phyloP scores from a whole-genome alignment of 805 yeast species.

The Candida verbasci region DNA sequence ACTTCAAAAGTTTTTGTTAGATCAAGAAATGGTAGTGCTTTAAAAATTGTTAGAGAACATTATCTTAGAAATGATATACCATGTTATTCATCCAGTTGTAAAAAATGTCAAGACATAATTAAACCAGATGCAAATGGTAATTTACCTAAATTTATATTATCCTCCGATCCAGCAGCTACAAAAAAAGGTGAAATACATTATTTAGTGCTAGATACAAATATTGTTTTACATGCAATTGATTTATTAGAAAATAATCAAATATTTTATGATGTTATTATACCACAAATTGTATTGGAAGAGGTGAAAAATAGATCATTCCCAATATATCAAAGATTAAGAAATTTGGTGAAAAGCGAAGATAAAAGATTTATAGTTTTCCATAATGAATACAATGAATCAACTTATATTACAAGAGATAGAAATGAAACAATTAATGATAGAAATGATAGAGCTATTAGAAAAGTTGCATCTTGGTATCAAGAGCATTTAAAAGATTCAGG shows the following conservation, averaged over 20 bases:
- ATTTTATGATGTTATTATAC: constrained; percentile 87
- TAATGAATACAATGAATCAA: constrained; percentile 78
- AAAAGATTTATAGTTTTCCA: constrained; percentile 90
- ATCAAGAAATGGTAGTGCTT: constrained; percentile 84
- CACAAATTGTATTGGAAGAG: constrained; percentile 93
- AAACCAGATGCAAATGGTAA: constrained; percentile 66
- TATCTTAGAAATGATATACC: constrained; percentile 90
- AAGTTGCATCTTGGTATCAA: constrained; percentile 66
- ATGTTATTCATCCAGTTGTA: constrained; percentile 74
- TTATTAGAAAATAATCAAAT: constrained; percentile 71
- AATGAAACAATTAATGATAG: constrained; percentile 82
- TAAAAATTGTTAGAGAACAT: constrained; percentile 91
- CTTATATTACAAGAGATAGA: constrained; percentile 57
- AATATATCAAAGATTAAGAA: constrained; percentile 77
- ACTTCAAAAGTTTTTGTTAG: constrained; percentile 89
- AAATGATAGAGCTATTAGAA: constrained; percentile 86
- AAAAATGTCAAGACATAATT: constrained; percentile 49
- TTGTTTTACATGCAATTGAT: constrained; percentile 85
- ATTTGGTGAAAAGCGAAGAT: constrained; percentile 66
- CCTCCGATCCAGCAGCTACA: constrained; percentile 53
- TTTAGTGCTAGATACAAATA: constrained; percentile 80
- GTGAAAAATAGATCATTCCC: constrained; percentile 86
- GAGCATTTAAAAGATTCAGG: constrained; percentile 49
- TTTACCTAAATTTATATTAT: constrained; percentile 60
- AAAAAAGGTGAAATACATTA: constrained; percentile 66